These are phyloP conservation scores for Candida loeiensis DNA, from an alignment of 805 yeast species.

Conservation along the genomic window DNA sequence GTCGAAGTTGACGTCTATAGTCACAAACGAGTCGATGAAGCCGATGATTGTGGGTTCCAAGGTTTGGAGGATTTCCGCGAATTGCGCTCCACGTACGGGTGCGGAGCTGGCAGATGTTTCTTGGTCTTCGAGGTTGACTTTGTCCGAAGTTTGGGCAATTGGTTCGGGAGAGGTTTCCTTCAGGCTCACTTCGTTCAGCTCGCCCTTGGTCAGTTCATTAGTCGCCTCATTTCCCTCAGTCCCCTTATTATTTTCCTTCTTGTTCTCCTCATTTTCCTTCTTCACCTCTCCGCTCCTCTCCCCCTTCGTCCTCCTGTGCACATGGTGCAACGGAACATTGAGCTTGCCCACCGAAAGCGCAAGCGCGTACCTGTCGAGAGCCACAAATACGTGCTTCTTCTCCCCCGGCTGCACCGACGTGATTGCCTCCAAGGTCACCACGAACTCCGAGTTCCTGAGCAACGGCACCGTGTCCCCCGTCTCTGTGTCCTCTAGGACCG, in stretches of 20 bases:
- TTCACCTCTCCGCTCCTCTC: neutral
- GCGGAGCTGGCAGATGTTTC: neutral
- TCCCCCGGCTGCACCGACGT: constrained; percentile 14
- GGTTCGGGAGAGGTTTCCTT: too few relatives aligned
- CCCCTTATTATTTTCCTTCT: neutral
- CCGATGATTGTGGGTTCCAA: neutral
- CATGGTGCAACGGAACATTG: constrained; percentile 9
- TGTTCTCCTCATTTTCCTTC: neutral
- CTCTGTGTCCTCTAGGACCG: constrained; percentile 6
- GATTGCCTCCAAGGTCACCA: constrained; percentile 14
- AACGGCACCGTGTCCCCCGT: constrained; percentile 16
- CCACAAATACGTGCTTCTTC: constrained; percentile 10
- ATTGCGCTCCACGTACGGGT: neutral
- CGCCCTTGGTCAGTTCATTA: neutral
- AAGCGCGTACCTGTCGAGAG: constrained; percentile 14
- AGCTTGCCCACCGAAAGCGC: constrained; percentile 11
- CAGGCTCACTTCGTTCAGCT: too few relatives aligned
- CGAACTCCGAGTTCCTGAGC: constrained; percentile 26
- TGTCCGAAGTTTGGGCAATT: neutral
- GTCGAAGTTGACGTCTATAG: constrained; percentile 3
- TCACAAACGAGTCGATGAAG: neutral
- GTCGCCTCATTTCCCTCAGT: neutral
- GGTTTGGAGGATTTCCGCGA: neutral
- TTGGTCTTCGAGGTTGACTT: neutral
- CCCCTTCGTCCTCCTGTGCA: neutral